phyloP scores from a whole-genome alignment of 1,139 yeast genomes.

The Eremothecium cymbalariae region DNA sequence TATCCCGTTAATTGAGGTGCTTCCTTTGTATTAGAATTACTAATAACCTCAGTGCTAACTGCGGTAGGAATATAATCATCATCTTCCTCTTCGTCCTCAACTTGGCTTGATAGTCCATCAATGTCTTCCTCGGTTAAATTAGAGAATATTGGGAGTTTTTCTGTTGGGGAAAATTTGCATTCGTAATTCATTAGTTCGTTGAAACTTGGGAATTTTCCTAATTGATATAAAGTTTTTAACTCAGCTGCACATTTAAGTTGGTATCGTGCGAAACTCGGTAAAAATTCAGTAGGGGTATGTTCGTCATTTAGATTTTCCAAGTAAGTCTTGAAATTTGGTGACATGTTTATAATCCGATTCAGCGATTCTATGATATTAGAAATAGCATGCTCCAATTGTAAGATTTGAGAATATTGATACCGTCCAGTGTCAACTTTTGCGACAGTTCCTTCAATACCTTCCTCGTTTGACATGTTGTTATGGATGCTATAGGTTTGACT shows the following conservation, averaged over 20 bases:
- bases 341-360: conserved; percentile 42
- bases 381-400: conserved; percentile 43
- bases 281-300: conserved; percentile 29
- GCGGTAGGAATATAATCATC: conserved; percentile 16
- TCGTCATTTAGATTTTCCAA: conserved; percentile 35
- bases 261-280: conserved; percentile 46
- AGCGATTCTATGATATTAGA: conserved; percentile 46
- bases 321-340: conserved; percentile 45
- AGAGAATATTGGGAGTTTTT: conserved; percentile 21
- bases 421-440: too few relatives aligned
- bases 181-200: conserved; percentile 37
- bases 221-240: conserved; percentile 46
- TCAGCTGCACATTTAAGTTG: conserved; percentile 53
- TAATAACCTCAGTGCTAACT: conserved; percentile 7
- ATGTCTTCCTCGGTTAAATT: conserved; percentile 18
- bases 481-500: conserved; percentile 1
- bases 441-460: too few relatives aligned
- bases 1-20: too few relatives aligned
- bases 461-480: too few relatives aligned
- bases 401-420: conserved; percentile 32
- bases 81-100: conserved; percentile 13
- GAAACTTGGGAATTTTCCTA: conserved; percentile 41
- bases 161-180: conserved; percentile 27
- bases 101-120: conserved; percentile 12
- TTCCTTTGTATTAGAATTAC: too few relatives aligned